phyloP scores from a whole-genome alignment of 352 stramenopile species.

The Phytophthora brassicae region DNA sequence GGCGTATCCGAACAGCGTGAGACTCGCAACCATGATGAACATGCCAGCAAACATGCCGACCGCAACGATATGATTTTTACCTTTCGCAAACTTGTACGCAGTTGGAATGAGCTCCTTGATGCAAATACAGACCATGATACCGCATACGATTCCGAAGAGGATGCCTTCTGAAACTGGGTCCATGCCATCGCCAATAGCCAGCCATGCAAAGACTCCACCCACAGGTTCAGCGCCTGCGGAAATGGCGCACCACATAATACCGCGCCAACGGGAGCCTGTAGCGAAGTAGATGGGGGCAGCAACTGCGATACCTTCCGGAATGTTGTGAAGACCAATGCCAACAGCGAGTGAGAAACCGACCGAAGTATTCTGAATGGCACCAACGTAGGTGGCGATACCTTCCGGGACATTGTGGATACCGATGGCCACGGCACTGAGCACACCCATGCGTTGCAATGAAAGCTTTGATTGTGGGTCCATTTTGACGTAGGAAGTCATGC shows the following conservation, averaged over 20 bases:
- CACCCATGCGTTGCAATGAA: conserved; percentile 78
- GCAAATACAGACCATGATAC: conserved; percentile 95
- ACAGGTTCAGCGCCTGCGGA: conserved; percentile 88
- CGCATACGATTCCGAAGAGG: conserved; percentile 91
- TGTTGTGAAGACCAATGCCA: conserved; percentile 97
- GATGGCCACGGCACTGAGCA: conserved; percentile 91
- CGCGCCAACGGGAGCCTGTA: conserved; percentile 91
- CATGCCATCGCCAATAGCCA: conserved; percentile 77
- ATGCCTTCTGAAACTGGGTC: conserved; percentile 71
- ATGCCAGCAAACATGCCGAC: conserved; percentile 81
- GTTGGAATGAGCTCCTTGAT: conserved; percentile 91
- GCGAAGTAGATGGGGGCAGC: conserved; percentile 96
- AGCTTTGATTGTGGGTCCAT: conserved; percentile 29
- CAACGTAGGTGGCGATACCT: conserved; percentile 95
- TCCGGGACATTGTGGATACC: conserved; percentile 96
- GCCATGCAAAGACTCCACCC: conserved; percentile 86
- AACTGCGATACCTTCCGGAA: conserved; percentile 95
- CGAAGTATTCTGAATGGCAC: conserved; percentile 83
- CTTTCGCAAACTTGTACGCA: conserved; percentile 84
- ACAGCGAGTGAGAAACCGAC: conserved; percentile 93
- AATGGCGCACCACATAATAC: conserved; percentile 91
- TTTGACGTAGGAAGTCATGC: conserved; percentile 22
- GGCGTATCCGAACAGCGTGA: conserved; percentile 85
- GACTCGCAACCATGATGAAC: conserved; percentile 87
- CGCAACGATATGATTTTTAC: conserved; percentile 76